Percentiles rank a stretch among this genome's conserved stretches.
Conservation (phyloP, 2,329 filamentous ascomycete species). For the Tolypocladium amazonense region DNA sequence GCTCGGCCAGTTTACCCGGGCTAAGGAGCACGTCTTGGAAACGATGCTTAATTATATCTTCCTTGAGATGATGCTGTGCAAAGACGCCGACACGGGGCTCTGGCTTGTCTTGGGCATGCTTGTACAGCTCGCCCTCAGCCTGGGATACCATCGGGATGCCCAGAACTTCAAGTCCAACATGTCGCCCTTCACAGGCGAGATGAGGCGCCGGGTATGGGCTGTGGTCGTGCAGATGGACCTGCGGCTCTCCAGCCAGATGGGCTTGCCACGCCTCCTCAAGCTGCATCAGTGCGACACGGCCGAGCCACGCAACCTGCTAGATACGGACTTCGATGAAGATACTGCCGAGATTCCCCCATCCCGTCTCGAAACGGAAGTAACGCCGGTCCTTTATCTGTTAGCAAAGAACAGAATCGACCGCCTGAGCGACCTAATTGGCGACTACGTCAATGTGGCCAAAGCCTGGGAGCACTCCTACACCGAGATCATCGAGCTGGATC, state of each 20-base stretch:
- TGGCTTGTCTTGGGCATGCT: neutral
- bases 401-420: neutral
- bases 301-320: neutral
- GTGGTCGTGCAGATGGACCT: neutral
- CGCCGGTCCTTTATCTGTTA: neutral
- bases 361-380: neutral
- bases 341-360: neutral
- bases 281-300: neutral
- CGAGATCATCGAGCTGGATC: neutral
- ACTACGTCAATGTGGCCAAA: neutral
- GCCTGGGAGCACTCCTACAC: neutral
- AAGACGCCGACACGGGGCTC: neutral
- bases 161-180: neutral
- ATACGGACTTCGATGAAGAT: neutral
- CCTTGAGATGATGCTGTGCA: neutral
- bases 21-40: neutral
- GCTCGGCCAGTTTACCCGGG: neutral
- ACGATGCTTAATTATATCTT: neutral
- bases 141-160: neutral
- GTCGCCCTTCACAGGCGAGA: neutral
- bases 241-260: neutral
- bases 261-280: neutral
- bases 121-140: neutral
- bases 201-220: neutral
- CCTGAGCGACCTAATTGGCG: neutral